Evolutionary conservation across 331 rosid genomes (phyloP), one percentile per base, ranked within the genome.

Genomic region (Cydonia oblonga): DNA sequence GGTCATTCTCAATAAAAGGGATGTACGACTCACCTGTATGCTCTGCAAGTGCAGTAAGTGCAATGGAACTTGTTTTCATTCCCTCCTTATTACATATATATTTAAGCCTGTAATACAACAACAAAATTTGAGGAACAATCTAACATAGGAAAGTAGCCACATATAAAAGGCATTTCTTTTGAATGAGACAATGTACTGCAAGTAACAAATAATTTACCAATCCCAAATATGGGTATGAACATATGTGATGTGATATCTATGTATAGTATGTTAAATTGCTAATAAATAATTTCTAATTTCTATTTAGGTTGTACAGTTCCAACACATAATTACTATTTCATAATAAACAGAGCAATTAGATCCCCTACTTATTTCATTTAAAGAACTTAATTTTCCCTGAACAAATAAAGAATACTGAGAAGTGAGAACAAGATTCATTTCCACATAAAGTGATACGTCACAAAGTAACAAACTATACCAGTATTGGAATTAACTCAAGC

Each of bases 81-180:
- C 91, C 92, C 84, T 93, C 98, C 84, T 86, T 91, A 85, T 84
- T 89, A 76, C 98, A 93, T 79, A 93, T 89, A 83, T 90, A 83
- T 76, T 86, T 93, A 56, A 93, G 84, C 90, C 98, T 93, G 75
- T 62, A 79, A 74, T 51, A 33, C 56, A 26, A 40, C 71, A 30
- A 16, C 40, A 71, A 54, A 51, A 72, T 13, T 30, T 26, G 24
- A 69, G 24, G 65, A 78, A 12, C 38, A 73, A 84, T 56, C 73
- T 75, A 68, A 57, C 18, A 66, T 44, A 66, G 68, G 66, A 32
- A 64, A 38, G 59, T 46, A 26, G 5, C 42, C n/a, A 44, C 19
- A 28, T 25, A 28, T 26, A 46, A 29, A 30, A 28, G 30, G 22
- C 28, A 54, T 53, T 29, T 10, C 23, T 3, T 69, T 32, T 6